Conservation (phyloP, 2,329 filamentous ascomycete genomes). For the Trichophyton simii region DNA sequence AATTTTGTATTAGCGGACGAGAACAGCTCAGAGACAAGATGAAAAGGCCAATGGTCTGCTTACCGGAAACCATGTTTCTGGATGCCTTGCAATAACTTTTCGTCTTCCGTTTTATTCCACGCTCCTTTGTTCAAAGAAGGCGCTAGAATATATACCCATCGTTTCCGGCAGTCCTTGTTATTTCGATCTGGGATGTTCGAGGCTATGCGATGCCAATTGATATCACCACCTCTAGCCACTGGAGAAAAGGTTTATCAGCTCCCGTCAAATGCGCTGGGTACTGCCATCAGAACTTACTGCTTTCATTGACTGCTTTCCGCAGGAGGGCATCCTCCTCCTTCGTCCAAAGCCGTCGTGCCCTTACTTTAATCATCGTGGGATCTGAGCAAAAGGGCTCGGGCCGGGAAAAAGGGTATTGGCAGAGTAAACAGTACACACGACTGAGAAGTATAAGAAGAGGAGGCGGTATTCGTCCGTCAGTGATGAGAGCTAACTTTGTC, state of each 20-base stretch:
- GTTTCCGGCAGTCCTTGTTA: constrained; percentile 5
- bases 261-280: neutral
- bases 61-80: constrained; percentile 7
- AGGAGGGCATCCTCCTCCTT: constrained; percentile 5
- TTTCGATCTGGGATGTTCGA: constrained; percentile 6
- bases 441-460: neutral
- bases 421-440: neutral
- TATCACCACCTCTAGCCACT: constrained; percentile 5
- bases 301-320: constrained; percentile 3
- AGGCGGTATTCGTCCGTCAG: neutral
- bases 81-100: constrained; percentile 6
- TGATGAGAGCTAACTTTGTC: neutral
- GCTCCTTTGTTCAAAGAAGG: constrained; percentile 5
- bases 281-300: neutral
- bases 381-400: neutral
- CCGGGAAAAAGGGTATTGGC: neutral
- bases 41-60: neutral
- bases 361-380: constrained; percentile 5
- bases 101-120: constrained; percentile 6
- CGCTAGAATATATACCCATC: constrained; percentile 7
- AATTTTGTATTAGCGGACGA: neutral
- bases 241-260: neutral
- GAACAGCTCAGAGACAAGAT: neutral
- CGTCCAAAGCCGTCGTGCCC: constrained; percentile 5
- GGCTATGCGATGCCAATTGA: constrained; percentile 7